phyloP scores from a whole-genome alignment of 129 eudicot genomes.

The Lactuca saligna region DNA sequence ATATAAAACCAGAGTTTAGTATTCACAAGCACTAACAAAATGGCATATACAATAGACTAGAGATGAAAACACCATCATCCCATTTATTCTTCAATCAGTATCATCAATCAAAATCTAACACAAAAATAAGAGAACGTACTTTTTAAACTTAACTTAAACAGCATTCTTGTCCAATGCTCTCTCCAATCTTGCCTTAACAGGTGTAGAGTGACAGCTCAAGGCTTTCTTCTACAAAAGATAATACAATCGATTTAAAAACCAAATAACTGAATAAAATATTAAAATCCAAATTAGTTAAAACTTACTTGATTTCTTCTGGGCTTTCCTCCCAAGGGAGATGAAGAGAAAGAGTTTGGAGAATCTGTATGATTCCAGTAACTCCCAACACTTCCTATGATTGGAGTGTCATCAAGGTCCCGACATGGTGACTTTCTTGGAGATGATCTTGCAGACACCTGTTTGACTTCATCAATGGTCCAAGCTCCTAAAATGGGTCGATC shows the following conservation, averaged over 20 bases:
- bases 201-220: slow-evolving; percentile 47
- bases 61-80: slow-evolving; percentile 28
- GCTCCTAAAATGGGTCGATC: slow-evolving; percentile 68
- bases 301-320: slow-evolving; percentile 33
- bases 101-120: slow-evolving; percentile 6
- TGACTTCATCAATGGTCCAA: slow-evolving; percentile 45
- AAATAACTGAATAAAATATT: not conserved
- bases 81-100: slow-evolving; percentile 26
- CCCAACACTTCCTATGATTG: slow-evolving; percentile 68
- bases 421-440: slow-evolving; percentile 52
- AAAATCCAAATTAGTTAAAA: slow-evolving; percentile 11
- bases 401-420: slow-evolving; percentile 50
- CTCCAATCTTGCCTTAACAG: slow-evolving; percentile 52
- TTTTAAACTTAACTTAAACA: slow-evolving; percentile 25
- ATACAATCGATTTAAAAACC: slow-evolving; percentile 2
- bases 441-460: slow-evolving; percentile 42
- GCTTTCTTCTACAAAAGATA: slow-evolving; percentile 40
- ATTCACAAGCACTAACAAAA: slow-evolving; percentile 22
- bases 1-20: slow-evolving; percentile 12
- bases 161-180: slow-evolving; percentile 39
- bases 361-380: slow-evolving; percentile 67
- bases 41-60: slow-evolving; percentile 6
- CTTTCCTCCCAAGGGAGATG: slow-evolving; percentile 29
- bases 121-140: slow-evolving; percentile 16
- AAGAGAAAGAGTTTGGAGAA: slow-evolving; percentile 34